Base-by-base conservation (phyloP, 2,329 filamentous ascomycete species). In the Catunica adiposa region DNA sequence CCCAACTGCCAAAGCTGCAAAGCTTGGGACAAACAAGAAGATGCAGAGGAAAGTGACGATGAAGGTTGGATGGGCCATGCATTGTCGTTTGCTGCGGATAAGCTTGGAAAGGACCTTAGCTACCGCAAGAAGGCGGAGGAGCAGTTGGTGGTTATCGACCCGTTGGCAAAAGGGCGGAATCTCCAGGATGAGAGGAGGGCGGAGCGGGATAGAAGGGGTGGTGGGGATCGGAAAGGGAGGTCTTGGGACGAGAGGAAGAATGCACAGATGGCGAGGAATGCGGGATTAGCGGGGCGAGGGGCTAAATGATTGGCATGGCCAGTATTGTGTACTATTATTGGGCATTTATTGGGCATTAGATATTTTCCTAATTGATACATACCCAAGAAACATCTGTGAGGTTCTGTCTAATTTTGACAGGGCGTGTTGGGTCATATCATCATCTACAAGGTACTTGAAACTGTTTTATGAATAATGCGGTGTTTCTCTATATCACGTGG, bases 101-200 rank as follows among this genome's bases (percentile, higher is more conserved):
- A 83, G 61, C 69, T 96, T 4, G 92, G 92, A 20, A 97, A 97
- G 66, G 87, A 97, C 68, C 69, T 97, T 54, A 87, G 79, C 54
- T 95, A 92, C 76, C 87, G 90, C 65, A 83, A 81, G 69, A 89
- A 92, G 68, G 89, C 90, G 55, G 88, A 92, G 64, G 89, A 96
- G 57, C 87, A 96, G 63, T 68, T 95, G 46, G 79, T 94, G 48
- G 89, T 97, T 2, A 96, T 97, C 67, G 92, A 98, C 71, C 89
- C 89, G 1, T 73, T 87, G 56, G 87, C 89, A 66, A 88, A 86
- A 66, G 84, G 85, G 47, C 82, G 79, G 65, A 83, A 83, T 40
- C 72, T 94, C 40, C 75, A 80, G 64, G 78, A 82, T 59, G 78
- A 79, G 63, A 80, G 78, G 65, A 79, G 72, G 61, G 76, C 76